Base-by-base conservation (phyloP, 345 rosid species). In the Rhodamnia argentea region DNA sequence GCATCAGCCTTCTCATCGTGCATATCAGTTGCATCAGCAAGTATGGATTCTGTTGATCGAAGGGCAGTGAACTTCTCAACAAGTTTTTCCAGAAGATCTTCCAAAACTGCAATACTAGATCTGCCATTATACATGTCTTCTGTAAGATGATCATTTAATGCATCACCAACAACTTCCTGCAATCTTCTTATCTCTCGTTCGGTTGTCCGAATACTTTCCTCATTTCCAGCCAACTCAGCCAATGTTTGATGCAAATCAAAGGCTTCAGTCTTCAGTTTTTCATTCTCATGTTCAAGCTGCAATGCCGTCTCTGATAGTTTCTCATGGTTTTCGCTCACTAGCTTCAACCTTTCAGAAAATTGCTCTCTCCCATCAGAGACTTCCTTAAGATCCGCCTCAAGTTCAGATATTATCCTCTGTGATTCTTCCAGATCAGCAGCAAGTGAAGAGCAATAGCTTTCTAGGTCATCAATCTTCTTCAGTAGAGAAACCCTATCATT, bases 401-500 rank as follows among this genome's bases (percentile, higher is more conserved):
- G 89, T 82, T 87, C 94, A 88, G 91, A 85, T 86, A 88, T 88
- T 89, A 89, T 93, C 89, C 89, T 87, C 52, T 86, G 89, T 56
- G 94, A 93, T 82, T 90, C 94, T 86, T 95, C 97, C 87, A 94
- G 82, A 88, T 95, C 98, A 88, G 95, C 91, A 91, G 91, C 87
- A 74, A 96, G 83, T 58, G 93, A 93, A 86, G 89, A 89, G 89
- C 92, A 92, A 86, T 92, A 88, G 85, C 87, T 88, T 89, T 97
- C 95, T 89, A 94, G 91, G 87, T 90, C 88, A 86, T 89, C 94
- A 88, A 92, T 90, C 88, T 94, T 94, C 90, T 89, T 92, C 90
- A 90, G 93, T 88, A 95, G 93, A 87, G 94, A 91, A 90, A 87
- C 85, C 75, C 90, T 94, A n/a, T 91, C 95, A 87, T 90, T 86